These are phyloP conservation scores for Ilex aquifolium DNA, from an alignment of 257 asterid genomes.

Conservation along the genomic window DNA sequence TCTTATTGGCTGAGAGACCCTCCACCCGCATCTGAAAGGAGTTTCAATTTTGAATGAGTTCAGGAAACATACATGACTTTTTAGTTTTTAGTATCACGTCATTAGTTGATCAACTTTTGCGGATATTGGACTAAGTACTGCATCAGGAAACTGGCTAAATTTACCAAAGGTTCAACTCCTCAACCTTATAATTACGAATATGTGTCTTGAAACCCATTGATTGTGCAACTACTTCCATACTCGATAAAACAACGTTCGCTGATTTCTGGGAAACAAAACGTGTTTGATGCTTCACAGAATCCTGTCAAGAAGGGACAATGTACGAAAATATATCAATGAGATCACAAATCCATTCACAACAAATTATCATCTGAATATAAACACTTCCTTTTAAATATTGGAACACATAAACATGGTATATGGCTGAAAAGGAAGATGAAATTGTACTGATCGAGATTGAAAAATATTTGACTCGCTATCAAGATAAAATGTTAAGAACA, in stretches of 20 bases:
- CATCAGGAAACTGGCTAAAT: background rate
- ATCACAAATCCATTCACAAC: background rate
- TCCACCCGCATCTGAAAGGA: no score
- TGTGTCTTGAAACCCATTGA: slow-evolving; percentile 99
- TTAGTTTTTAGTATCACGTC: no score
- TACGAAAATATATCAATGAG: background rate
- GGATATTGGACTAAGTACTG: no score
- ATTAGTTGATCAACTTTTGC: no score
- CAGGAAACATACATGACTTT: no score
- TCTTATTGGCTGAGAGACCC: slow-evolving; percentile 74
- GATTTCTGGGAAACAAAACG: slow-evolving; percentile 90
- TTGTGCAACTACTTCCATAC: slow-evolving; percentile 98
- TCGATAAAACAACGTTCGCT: slow-evolving; percentile 79
- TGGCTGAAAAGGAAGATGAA: background rate
- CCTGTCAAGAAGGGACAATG: slow-evolving; percentile 34
- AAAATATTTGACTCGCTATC: background rate
- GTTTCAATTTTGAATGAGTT: background rate
- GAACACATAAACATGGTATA: background rate
- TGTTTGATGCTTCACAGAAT: slow-evolving; percentile 71
- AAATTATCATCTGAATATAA: background rate
- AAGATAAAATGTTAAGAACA: no score
- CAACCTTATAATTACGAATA: slow-evolving; percentile 84
- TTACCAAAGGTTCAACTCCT: background rate
- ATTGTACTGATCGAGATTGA: background rate
- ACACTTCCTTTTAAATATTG: no score